These are phyloP conservation scores for Cyclotella kingstonii DNA, from an alignment of 108 stramenopile species.

Conservation along the genomic window DNA sequence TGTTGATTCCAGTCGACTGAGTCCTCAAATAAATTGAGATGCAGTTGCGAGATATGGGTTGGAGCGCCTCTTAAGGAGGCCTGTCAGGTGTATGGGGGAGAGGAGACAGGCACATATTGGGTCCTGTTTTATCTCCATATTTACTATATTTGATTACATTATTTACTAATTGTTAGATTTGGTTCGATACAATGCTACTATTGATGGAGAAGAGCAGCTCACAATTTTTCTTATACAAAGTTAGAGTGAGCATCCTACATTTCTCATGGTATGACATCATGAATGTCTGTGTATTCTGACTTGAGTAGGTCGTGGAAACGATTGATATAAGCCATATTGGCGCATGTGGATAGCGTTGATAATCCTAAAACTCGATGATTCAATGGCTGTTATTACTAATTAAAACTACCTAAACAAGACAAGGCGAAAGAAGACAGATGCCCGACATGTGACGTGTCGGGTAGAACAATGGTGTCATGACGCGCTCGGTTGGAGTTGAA, in stretches of 20 bases:
- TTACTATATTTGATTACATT: constrained; percentile 4
- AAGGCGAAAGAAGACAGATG: no score
- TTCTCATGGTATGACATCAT: constrained; percentile 43
- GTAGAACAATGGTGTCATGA: no score
- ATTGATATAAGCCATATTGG: no score
- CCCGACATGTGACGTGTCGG: no score
- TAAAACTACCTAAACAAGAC: no score
- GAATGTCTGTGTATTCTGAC: no score
- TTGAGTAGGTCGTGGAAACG: no score
- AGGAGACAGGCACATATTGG: constrained; percentile 54
- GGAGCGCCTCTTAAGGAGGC: constrained; percentile 67
- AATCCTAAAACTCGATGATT: no score
- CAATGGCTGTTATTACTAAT: no score
- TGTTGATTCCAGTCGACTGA: constrained; percentile 64
- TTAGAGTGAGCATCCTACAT: constrained; percentile 64
- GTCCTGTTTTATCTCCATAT: constrained; percentile 24
- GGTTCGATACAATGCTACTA: constrained; percentile 43
- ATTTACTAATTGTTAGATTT: constrained; percentile 45
- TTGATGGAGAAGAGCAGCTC: constrained; percentile 44
- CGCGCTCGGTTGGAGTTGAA: no score
- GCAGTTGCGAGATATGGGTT: constrained; percentile 33
- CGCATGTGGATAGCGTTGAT: no score
- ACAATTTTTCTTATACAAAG: constrained; percentile 57
- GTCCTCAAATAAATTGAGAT: constrained; percentile 46
- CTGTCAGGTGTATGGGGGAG: constrained; percentile 51